A percentile compares a stretch with the other conserved stretches of the same genome.
Evolutionary conservation across 352 stramenopile species (phyloP).

Genomic region (Plasmopara muralis): DNA sequence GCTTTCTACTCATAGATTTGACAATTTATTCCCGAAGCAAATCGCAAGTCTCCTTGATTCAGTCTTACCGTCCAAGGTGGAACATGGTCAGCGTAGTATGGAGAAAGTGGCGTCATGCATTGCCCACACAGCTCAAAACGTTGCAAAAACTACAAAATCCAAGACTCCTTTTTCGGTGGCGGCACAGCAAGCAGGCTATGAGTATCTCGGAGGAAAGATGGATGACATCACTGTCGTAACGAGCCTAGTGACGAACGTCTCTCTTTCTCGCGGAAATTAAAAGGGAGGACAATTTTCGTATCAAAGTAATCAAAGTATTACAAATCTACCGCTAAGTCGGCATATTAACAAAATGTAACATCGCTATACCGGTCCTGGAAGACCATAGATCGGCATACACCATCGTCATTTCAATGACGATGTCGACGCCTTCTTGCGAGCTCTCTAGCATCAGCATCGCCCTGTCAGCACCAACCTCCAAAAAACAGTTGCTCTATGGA

Average conservation of each 20-base stretch:
- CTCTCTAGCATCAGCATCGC: no score
- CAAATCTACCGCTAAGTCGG: no score
- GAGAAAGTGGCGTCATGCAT: conserved; percentile 74
- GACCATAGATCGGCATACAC: no score
- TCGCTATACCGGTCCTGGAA: no score
- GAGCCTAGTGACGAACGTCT: conserved; percentile 41
- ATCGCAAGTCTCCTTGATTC: conserved; percentile 68
- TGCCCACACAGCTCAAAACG: conserved; percentile 74
- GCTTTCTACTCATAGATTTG: conserved; percentile 59
- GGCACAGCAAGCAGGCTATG: conserved; percentile 65
- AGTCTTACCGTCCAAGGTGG: conserved; percentile 44
- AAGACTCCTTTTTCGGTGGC: conserved; percentile 72
- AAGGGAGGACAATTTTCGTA: no score
- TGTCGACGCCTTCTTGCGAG: no score
- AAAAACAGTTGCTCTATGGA: no score
- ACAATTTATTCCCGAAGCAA: conserved; percentile 91
- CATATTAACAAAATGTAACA: no score
- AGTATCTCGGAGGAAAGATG: conserved; percentile 84
- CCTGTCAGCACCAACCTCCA: no score
- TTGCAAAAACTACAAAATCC: conserved; percentile 59
- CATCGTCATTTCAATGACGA: no score
- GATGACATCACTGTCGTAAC: conserved; percentile 89
- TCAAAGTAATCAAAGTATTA: no score
- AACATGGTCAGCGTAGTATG: conserved; percentile 55
- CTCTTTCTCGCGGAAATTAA: background rate